Conservation (phyloP, 768 basidiomycete species). For the Boletus sensibilis region DNA sequence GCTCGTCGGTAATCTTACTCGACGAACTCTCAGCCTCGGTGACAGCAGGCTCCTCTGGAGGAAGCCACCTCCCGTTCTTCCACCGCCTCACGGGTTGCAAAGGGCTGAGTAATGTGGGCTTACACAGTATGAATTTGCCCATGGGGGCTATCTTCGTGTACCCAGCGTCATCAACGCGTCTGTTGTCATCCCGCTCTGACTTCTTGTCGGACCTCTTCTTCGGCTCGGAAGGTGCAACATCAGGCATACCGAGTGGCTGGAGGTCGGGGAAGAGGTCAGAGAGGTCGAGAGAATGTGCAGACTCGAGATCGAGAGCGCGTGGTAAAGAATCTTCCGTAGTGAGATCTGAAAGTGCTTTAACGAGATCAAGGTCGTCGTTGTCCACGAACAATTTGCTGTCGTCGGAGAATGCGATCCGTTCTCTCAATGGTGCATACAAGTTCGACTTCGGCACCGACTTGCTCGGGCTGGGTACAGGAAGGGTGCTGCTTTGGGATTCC, state of each 20-base stretch:
- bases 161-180: conserved; percentile 75
- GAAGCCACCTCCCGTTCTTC: conserved; percentile 60
- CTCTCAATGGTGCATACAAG: conserved; percentile 57
- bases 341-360: conserved; percentile 47
- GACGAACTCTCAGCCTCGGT: conserved; percentile 39
- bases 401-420: conserved; percentile 49
- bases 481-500: conserved; percentile 31
- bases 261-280: conserved; percentile 85
- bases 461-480: conserved; percentile 15
- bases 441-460: conserved; percentile 45
- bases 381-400: conserved; percentile 52
- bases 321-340: conserved; percentile 25
- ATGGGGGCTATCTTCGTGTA: conserved; percentile 74
- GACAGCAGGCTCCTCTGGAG: conserved; percentile 56
- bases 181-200: conserved; percentile 64
- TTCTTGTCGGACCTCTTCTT: conserved; percentile 56
- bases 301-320: conserved; percentile 16
- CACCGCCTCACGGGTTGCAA: conserved; percentile 79
- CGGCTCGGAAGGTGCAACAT: conserved; percentile 36
- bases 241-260: conserved; percentile 55
- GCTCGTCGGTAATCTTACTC: conserved; percentile 47
- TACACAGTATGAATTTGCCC: conserved; percentile 74
- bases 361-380: conserved; percentile 49
- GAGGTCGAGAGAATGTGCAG: conserved; percentile 45
- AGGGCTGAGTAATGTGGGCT: conserved; percentile 82